Percentiles rank a stretch among this genome's conserved stretches.
phyloP scores from a whole-genome alignment of 768 basidiomycete species.

The Clitopilus passeckerianus region DNA sequence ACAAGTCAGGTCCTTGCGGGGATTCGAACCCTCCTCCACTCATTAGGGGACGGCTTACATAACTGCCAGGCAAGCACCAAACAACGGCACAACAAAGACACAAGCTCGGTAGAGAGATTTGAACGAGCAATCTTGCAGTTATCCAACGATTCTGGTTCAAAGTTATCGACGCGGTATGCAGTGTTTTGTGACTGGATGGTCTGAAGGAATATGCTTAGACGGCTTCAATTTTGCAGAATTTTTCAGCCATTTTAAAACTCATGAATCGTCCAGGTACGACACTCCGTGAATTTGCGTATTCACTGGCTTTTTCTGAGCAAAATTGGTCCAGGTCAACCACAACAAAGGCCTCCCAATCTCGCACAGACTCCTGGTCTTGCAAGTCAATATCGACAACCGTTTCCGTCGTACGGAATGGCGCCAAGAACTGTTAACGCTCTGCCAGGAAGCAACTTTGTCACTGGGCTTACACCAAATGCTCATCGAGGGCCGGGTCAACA shows the following conservation, averaged over 20 bases:
- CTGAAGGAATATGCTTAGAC: conserved; percentile 4
- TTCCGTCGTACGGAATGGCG: conserved; percentile 52
- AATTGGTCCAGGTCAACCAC: conserved; percentile 61
- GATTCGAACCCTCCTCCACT: not conserved
- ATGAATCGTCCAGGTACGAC: conserved; percentile 62
- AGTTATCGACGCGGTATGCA: not conserved
- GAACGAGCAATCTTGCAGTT: not conserved
- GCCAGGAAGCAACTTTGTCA: conserved; percentile 44
- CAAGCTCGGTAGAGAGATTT: conserved; percentile 3
- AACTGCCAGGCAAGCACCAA: conserved; percentile 19
- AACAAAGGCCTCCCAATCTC: conserved; percentile 75
- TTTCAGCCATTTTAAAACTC: conserved; percentile 24
- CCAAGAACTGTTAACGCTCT: conserved; percentile 53
- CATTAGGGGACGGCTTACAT: conserved; percentile 10
- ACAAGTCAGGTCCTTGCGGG: not conserved
- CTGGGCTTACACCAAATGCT: conserved; percentile 52
- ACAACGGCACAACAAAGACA: conserved; percentile 38
- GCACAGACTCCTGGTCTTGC: conserved; percentile 58
- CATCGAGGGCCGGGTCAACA: conserved; percentile 57
- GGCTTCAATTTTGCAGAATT: conserved; percentile 20
- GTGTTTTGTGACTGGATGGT: not conserved
- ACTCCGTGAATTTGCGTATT: conserved; percentile 2
- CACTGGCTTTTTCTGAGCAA: conserved; percentile 19
- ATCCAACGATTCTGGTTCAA: conserved; percentile 2
- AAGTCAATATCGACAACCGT: conserved; percentile 58